Conservation (phyloP, 2,329 filamentous ascomycete genomes). For the Zymoseptoria tritici region DNA sequence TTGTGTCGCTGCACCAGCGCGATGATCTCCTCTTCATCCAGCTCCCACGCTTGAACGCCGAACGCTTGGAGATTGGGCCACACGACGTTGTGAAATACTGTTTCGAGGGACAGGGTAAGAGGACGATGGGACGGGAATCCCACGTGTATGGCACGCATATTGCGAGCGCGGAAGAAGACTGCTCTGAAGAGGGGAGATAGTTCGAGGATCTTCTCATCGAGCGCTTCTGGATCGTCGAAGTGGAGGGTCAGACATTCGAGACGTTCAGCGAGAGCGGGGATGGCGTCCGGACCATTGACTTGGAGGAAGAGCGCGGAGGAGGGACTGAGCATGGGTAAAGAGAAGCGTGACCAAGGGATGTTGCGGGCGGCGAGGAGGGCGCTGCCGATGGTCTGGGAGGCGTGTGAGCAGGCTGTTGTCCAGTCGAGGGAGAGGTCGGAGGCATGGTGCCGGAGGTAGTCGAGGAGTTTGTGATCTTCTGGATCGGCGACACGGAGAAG, state of each 20-base stretch:
- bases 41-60: conserved; percentile 58
- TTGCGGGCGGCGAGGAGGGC: conserved; percentile 51
- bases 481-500: conserved; percentile 55
- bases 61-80: conserved; percentile 57
- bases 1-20: conserved; percentile 49
- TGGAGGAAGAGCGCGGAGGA: conserved; percentile 49
- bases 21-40: conserved; percentile 55
- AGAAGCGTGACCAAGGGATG: conserved; percentile 50
- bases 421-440: conserved; percentile 47
- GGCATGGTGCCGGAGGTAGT: conserved; percentile 39
- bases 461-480: conserved; percentile 48
- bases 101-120: conserved; percentile 50
- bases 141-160: conserved; percentile 56
- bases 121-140: conserved; percentile 54
- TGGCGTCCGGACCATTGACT: conserved; percentile 39
- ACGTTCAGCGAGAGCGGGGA: conserved; percentile 48
- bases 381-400: conserved; percentile 50
- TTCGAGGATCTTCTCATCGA: conserved; percentile 51
- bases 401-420: conserved; percentile 56
- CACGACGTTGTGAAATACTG: conserved; percentile 54
- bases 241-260: conserved; percentile 57
- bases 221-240: conserved; percentile 51
- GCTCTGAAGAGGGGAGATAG: conserved; percentile 51
- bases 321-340: conserved; percentile 55
- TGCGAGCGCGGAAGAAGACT: conserved; percentile 52